Conservation (phyloP, 1,284 basidiomycete species). For the Cryptococcus sp. region DNA sequence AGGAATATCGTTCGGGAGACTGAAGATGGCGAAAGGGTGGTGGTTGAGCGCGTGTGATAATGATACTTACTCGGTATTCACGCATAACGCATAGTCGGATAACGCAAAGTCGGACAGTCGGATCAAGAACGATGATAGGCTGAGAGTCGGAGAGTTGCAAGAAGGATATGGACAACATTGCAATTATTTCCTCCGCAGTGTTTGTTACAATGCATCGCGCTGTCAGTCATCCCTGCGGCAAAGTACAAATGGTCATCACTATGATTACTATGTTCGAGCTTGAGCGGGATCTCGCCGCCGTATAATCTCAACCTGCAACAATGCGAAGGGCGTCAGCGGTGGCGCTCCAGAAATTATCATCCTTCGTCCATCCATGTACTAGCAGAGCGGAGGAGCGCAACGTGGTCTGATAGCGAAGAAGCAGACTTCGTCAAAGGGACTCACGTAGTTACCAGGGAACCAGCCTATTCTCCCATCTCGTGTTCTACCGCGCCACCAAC, state of each 20-base stretch:
- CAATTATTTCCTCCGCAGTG: no score
- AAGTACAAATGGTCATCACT: no score
- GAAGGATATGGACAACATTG: no score
- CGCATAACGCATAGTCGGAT: no score
- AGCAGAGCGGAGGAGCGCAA: neutral
- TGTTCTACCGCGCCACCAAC: constrained; percentile 96
- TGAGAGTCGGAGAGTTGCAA: no score
- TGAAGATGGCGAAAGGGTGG: constrained; percentile 5
- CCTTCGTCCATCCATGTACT: neutral
- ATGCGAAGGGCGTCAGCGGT: neutral
- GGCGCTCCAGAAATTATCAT: no score
- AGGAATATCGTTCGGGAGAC: constrained; percentile 10
- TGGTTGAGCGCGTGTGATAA: neutral
- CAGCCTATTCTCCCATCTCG: constrained; percentile 92
- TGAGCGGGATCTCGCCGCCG: constrained; percentile 3
- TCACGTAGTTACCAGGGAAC: constrained; percentile 91
- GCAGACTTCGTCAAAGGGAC: constrained; percentile 9
- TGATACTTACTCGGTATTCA: no score
- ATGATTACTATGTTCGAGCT: no score
- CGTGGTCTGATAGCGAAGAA: neutral
- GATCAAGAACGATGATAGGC: no score
- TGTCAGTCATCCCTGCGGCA: no score
- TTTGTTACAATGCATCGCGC: no score
- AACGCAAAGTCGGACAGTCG: no score
- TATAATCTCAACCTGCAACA: constrained; percentile 15